Evolutionary conservation across 139 green algal species (phyloP), one percentile per base, ranked within the genome.

Genomic region (Chlorella vulgaris): DNA sequence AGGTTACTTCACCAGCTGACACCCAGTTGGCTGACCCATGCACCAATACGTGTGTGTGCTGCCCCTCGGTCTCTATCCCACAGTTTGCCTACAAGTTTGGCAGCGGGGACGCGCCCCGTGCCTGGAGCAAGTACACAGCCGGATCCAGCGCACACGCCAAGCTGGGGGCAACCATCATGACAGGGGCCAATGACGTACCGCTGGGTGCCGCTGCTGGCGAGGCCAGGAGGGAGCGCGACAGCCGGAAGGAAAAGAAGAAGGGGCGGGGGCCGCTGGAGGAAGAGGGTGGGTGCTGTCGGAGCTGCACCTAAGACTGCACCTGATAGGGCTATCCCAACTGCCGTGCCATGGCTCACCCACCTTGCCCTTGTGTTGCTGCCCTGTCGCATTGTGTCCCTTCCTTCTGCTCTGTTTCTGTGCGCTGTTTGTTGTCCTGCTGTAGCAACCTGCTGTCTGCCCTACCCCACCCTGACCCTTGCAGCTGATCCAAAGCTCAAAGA

Each of bases 111-210:
- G 36, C 92, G 8, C 85, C 88, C 0, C 88, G 95, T 0, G 87
- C 95, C 7, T 99, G 96, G 96, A 97, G 91, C 90, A 95, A 93
- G 73, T 93, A 98, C 85, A 96, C 95, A 0, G 74, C 50, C 31
- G 87, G 86, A 60, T 92, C 88, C 77, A 85, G 74, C 29, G 81
- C 84, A 26, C 43, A 88, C 26, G 89, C 82, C 53, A 35, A 80
- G 62, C 29, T 69, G 42, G 65, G 81, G 47, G 85, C 75, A n/a
- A 55, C 29, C 24, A 71, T 26, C 7, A 77, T 36, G n/a, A 81
- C 76, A 8, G 78, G 77, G n/a, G 83, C 42, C n/a, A 85, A 87
- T 58, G 24, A 15, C 0, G 39, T 78, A 38, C 68, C 81, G 1
- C 81, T 85, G 28, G 71, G 69, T 1, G 63, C 31, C 1, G 35